Evolutionary conservation across 352 stramenopile species (phyloP).

Genomic region (Pythium oligandrum): DNA sequence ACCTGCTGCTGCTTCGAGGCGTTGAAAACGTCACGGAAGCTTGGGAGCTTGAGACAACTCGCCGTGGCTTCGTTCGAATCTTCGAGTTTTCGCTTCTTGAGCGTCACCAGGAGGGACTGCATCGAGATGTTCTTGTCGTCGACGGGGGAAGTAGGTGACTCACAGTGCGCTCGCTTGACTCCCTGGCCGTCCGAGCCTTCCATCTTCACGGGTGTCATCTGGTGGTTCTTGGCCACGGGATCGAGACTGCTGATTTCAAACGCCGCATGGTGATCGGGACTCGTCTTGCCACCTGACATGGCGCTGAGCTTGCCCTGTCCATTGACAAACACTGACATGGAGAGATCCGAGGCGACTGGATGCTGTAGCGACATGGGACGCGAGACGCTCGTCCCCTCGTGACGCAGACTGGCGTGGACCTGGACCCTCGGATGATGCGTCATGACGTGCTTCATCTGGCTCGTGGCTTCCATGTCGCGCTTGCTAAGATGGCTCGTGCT

Average conservation of each 20-base stretch:
- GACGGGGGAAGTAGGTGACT: no score
- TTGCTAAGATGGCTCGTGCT: constrained; percentile 24
- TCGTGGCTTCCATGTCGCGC: not conserved
- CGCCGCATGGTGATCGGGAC: constrained; percentile 6
- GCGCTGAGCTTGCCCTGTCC: constrained; percentile 10
- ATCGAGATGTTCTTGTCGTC: constrained; percentile 37
- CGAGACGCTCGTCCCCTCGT: constrained; percentile 15
- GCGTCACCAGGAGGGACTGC: constrained; percentile 58
- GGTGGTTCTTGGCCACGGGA: not conserved
- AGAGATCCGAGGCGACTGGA: constrained; percentile 7
- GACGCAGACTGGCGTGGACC: constrained; percentile 5
- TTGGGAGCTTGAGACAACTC: constrained; percentile 34
- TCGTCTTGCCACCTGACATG: constrained; percentile 7
- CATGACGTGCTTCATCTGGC: not conserved
- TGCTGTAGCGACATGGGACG: not conserved
- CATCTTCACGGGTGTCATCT: constrained; percentile 2
- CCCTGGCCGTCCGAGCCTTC: constrained; percentile 7
- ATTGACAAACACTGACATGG: constrained; percentile 30
- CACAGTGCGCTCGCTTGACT: no score
- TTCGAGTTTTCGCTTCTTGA: constrained; percentile 53
- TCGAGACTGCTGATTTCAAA: constrained; percentile 2
- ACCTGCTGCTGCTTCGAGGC: constrained; percentile 7
- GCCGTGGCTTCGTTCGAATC: constrained; percentile 8
- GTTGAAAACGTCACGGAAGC: constrained; percentile 65
- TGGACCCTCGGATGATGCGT: no score